A percentile compares a stretch with the other conserved stretches of the same genome.
Conservation (phyloP, 2,329 filamentous ascomycete species). For the Alternaria consortialis region DNA sequence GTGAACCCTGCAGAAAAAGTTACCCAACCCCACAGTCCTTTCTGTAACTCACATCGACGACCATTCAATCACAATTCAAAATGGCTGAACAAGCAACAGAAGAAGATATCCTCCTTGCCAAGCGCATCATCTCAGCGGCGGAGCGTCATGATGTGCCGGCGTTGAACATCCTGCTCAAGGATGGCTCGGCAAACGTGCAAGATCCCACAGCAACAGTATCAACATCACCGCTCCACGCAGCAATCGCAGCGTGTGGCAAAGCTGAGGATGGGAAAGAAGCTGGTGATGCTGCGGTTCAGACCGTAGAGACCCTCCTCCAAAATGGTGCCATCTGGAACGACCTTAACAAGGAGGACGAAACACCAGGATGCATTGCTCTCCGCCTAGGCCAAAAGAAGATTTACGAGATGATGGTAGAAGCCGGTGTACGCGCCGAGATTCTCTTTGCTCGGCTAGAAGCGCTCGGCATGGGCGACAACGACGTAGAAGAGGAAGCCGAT, state of each 20-base stretch:
- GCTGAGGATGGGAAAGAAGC: slow-evolving; percentile 41
- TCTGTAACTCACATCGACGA: slow-evolving; percentile 3
- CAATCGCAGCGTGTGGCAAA: slow-evolving; percentile 45
- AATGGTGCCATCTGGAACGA: slow-evolving; percentile 54
- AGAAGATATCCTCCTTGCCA: slow-evolving; percentile 48
- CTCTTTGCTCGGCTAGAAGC: slow-evolving; percentile 48
- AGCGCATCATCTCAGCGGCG: slow-evolving; percentile 49
- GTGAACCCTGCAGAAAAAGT: slow-evolving; percentile 17
- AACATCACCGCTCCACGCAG: slow-evolving; percentile 49
- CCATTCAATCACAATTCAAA: slow-evolving; percentile 18
- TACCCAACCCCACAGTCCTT: slow-evolving; percentile 18
- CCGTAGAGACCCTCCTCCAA: slow-evolving; percentile 43
- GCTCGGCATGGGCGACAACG: slow-evolving; percentile 38
- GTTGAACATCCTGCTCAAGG: slow-evolving; percentile 46
- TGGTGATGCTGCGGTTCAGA: slow-evolving; percentile 39
- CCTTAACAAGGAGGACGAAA: slow-evolving; percentile 50
- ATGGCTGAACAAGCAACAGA: slow-evolving; percentile 48
- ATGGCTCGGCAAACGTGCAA: slow-evolving; percentile 50
- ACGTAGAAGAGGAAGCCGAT: slow-evolving; percentile 30
- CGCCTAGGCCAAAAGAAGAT: slow-evolving; percentile 45
- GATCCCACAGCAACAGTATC: slow-evolving; percentile 46
- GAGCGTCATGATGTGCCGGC: slow-evolving; percentile 47
- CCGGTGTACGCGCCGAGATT: slow-evolving; percentile 48
- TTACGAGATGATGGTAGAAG: slow-evolving; percentile 50
- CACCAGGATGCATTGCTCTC: slow-evolving; percentile 49